Evolutionary conservation across 108 stramenopile species (phyloP), one percentile per base, ranked within the genome.

Genomic region (Bacterosira constricta): DNA sequence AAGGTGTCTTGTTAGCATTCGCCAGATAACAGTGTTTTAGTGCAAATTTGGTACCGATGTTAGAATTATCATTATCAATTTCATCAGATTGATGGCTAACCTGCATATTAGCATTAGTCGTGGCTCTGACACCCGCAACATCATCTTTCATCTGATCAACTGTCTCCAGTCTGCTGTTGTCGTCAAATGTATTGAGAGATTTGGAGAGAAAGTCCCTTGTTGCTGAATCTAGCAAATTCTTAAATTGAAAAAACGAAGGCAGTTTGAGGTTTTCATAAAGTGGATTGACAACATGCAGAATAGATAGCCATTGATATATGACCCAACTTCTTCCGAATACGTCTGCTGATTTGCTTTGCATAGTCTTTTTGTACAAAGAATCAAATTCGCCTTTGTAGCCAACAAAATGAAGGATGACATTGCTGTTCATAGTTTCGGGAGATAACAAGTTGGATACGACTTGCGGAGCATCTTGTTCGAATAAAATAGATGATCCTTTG

Each of bases 221-320:
- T 4, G 65, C 25, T 35, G 32, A 2, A 4, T 31, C 6, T 2
- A 51, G 29, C 6, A 20, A 20, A 10, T n/a, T 8, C 25, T 50
- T 20, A 7, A 66, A 66, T 34, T 66, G 34, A 10, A 17, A 17
- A 7, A 52, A 51, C 4, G 65, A 6, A 10, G 34, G 31, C 65
- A 66, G 46, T 18, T 23, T 8, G 15, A 31, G 38, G 10, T 66
- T 12, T 4, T 66, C 23, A 25, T 44, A 62, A 2, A 26, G 10
- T 6, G 15, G 45, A 53, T 66, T 66, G 23, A 51, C 32, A 1
- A 52, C 32, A 15, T 66, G 29, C 50, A 66, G 47, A 12, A 49
- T n/a, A 38, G 65, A 20, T 15, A 66, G 45, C 47, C 65, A 66
- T 66, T 66, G 65, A 21, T 66, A 66, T 36, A 66, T 49, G 31